Evolutionary conservation across 2,329 filamentous ascomycete species (phyloP).

Genomic region (Diaporthe destruens): DNA sequence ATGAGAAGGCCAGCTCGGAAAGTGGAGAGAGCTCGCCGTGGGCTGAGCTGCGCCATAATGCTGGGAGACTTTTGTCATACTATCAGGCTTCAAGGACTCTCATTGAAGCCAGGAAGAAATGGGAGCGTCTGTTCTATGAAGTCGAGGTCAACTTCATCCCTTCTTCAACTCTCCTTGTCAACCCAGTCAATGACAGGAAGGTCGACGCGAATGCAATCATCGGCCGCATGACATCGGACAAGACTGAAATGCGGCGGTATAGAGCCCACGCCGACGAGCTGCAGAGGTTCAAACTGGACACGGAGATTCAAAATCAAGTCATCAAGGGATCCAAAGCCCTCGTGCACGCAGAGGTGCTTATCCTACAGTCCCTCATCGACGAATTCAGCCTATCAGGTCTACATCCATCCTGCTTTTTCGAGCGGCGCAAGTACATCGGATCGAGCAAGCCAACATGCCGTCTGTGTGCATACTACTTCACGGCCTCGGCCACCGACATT

Average conservation of each 20-base stretch:
- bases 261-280: conserved; percentile 41
- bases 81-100: conserved; percentile 45
- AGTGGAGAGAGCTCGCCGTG: conserved; percentile 42
- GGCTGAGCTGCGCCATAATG: conserved; percentile 47
- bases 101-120: conserved; percentile 45
- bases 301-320: conserved; percentile 18
- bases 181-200: conserved; percentile 39
- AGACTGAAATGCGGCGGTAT: conserved; percentile 12
- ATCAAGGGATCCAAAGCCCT: conserved; percentile 44
- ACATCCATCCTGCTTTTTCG: conserved; percentile 47
- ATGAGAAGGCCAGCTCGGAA: conserved; percentile 38
- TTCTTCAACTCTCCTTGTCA: conserved; percentile 44
- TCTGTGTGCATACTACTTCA: conserved; percentile 55
- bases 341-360: conserved; percentile 54
- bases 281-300: conserved; percentile 43
- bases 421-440: conserved; percentile 53
- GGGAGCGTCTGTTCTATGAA: conserved; percentile 50
- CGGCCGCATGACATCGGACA: conserved; percentile 38
- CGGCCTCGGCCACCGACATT: conserved; percentile 45
- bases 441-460: conserved; percentile 56
- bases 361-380: conserved; percentile 46
- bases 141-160: conserved; percentile 47
- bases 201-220: conserved; percentile 43
- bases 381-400: conserved; percentile 32
- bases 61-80: conserved; percentile 48